Conservation (phyloP, 345 rosid genomes). For the Eucalyptus dawsonii region DNA sequence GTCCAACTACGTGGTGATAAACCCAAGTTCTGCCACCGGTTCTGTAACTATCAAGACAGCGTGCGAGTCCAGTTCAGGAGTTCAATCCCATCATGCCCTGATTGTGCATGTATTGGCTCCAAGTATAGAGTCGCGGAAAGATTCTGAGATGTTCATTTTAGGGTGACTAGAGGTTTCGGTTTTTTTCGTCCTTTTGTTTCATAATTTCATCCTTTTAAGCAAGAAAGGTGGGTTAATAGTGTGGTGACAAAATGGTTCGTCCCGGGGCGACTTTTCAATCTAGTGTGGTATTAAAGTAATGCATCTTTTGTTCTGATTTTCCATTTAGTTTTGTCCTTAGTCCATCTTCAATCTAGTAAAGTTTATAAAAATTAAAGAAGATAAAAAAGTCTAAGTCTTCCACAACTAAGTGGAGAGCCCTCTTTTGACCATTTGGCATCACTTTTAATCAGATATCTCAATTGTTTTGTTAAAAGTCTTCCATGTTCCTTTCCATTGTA, state of each 20-base stretch:
- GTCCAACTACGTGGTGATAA: conserved; percentile 1
- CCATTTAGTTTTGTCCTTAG: not conserved
- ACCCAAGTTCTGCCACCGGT: not conserved
- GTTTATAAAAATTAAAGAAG: not conserved
- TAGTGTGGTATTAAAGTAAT: not conserved
- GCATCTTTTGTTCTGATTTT: not conserved
- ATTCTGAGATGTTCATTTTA: not conserved
- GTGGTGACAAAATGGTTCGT: not conserved
- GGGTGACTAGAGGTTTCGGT: not conserved
- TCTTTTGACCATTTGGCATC: conserved; percentile 18
- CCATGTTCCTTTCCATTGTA: not conserved
- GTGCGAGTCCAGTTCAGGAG: not conserved
- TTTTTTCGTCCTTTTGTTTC: not conserved
- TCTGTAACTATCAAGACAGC: not conserved
- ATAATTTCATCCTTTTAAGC: not conserved
- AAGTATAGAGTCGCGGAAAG: not conserved
- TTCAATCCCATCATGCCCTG: not conserved
- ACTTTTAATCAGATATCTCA: not conserved
- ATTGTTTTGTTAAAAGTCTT: not conserved
- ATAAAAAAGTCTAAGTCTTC: not conserved
- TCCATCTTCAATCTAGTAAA: not conserved
- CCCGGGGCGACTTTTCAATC: not conserved
- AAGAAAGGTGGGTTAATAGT: not conserved
- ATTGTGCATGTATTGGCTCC: not conserved
- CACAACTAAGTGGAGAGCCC: not conserved